Percentiles rank a stretch among this genome's conserved stretches.
These are phyloP conservation scores for Panicum virgatum DNA, from an alignment of 202 grass and related monocot species.

Conservation along the genomic window DNA sequence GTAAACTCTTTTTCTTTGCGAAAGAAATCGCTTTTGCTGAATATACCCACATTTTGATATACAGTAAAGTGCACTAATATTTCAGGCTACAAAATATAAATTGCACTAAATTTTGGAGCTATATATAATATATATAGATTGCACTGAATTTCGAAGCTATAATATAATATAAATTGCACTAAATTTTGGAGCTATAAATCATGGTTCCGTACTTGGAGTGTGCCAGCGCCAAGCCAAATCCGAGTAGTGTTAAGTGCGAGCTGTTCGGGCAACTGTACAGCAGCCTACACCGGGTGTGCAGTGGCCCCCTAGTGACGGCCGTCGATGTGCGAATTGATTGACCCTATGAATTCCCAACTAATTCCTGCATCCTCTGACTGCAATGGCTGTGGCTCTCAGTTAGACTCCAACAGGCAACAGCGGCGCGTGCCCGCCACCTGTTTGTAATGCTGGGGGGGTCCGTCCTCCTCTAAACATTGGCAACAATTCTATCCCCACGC, in stretches of 20 bases:
- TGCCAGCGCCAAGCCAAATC: conserved; percentile 15
- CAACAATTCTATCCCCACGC: neutral
- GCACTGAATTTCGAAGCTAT: neutral
- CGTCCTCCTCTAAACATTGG: neutral
- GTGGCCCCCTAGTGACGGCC: neutral
- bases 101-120: neutral
- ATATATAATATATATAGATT: neutral
- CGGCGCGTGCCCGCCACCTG: neutral
- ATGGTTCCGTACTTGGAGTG: neutral
- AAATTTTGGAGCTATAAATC: neutral
- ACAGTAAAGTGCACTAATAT: neutral
- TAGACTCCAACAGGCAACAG: neutral
- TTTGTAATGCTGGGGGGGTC: neutral
- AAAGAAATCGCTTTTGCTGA: neutral
- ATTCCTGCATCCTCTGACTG: neutral
- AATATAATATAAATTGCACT: neutral
- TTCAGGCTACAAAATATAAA: neutral
- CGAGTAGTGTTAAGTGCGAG: conserved; percentile 23
- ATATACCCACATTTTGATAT: neutral
- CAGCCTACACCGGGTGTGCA: neutral
- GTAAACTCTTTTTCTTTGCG: conserved; percentile 42
- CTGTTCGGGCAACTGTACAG: neutral
- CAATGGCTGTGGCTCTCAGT: neutral
- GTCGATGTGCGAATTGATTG: neutral
- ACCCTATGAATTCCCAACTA: conserved; percentile 27